Evolutionary conservation across 139 green algal species (phyloP), one percentile per base, ranked within the genome.

Genomic region (Limnomonas spitsbergensis): DNA sequence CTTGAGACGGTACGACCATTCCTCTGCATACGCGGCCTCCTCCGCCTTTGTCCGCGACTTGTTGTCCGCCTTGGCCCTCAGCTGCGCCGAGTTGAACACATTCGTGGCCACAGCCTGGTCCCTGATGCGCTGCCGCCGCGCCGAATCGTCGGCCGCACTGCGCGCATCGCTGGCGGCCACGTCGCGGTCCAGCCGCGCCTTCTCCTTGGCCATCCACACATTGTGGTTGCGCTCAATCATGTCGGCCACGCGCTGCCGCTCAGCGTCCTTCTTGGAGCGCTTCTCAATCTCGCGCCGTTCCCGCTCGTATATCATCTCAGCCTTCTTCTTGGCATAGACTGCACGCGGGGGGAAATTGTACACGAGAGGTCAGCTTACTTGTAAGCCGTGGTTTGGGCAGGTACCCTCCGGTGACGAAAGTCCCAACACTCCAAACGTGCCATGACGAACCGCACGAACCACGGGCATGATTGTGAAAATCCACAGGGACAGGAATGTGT

Each of bases 281-380:
- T 84, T 86, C 61, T 86, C 85, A 40, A 72, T 82, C 77, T 87
- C 82, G 9, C 82, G 52, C 53, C 70, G 69, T n/a, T 82, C 79
- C 14, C 87, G 78, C 79, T 89, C 81, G n/a, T 75, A 78, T 38
- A 78, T 61, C 53, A 85, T 40, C 54, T 85, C 75, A 39, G 81
- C 84, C 79, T 91, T 86, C 80, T 86, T 88, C 9, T 67, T 73
- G 6, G 81, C 76, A 75, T 90, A 91, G 6, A 76, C 86, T 86
- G 73, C 74, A 78, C 27, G 56, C 3, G 37, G 70, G 26, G 20
- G 69, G 70, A 66, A 26, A 68, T 61, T 29, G 47, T 29, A 61
- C 20, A 29, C 47, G 20, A 20, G 47, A 61, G 47, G 47, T 61
- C 14, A 61, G 47, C 47, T 61, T 61, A 61, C 47, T 29, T 61